A percentile compares a stretch with the other conserved stretches of the same genome.
Conservation (phyloP, 2,329 filamentous ascomycete species). For the Fusarium citri region DNA sequence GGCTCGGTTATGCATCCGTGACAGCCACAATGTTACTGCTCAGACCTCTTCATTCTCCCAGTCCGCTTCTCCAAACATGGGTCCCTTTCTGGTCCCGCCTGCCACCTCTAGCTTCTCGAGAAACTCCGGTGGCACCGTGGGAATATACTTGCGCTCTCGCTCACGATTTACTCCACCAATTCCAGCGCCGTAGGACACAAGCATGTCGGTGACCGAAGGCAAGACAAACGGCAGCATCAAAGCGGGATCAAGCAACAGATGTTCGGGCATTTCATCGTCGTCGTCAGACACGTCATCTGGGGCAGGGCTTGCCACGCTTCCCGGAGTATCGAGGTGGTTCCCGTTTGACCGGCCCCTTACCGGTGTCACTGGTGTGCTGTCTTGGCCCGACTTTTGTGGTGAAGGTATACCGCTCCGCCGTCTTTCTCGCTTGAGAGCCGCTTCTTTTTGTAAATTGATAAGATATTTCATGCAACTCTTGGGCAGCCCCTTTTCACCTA, state of each 20-base stretch:
- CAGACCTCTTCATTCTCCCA: constrained; percentile 75
- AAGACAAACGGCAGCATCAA: constrained; percentile 95
- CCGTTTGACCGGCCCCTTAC: constrained; percentile 56
- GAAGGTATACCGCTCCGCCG: constrained; percentile 61
- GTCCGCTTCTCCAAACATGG: constrained; percentile 72
- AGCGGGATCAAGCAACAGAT: constrained; percentile 86
- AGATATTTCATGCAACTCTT: constrained; percentile 92
- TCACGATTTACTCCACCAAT: constrained; percentile 94
- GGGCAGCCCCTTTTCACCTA: constrained; percentile 90
- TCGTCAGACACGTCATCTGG: constrained; percentile 61
- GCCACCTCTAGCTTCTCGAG: constrained; percentile 82
- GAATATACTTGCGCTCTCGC: constrained; percentile 93
- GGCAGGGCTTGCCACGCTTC: constrained; percentile 54
- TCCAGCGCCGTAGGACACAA: constrained; percentile 92
- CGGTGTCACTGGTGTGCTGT: constrained; percentile 60
- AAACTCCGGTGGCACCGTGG: constrained; percentile 93
- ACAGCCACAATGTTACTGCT: constrained; percentile 22
- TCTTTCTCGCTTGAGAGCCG: constrained; percentile 68
- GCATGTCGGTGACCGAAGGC: constrained; percentile 96
- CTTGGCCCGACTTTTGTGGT: constrained; percentile 51
- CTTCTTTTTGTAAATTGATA: constrained; percentile 80
- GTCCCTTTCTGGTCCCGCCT: constrained; percentile 60
- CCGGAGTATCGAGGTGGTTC: constrained; percentile 57
- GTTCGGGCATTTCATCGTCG: constrained; percentile 76
- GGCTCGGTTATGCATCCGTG: background rate